phyloP scores from a whole-genome alignment of 257 asterid genomes.

The Scutellaria barbata region DNA sequence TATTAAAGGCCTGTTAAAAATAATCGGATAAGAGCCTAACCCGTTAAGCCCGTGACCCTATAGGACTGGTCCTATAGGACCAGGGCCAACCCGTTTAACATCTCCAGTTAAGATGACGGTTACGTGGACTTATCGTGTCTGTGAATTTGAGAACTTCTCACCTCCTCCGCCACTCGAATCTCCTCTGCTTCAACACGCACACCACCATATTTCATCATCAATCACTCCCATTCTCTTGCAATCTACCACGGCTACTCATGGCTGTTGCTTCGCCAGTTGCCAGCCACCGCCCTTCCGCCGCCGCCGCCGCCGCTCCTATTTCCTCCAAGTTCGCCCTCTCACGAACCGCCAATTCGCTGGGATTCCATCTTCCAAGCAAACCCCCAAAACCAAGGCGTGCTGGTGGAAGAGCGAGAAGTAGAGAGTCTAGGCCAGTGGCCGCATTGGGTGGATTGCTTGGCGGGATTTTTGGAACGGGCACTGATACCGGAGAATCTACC shows the following conservation, averaged over 20 bases:
- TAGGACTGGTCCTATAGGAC: too few relatives aligned
- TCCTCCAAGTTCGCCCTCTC: constrained; percentile 38
- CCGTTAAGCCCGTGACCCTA: too few relatives aligned
- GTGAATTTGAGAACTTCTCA: too few relatives aligned
- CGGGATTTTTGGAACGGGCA: constrained; percentile 71
- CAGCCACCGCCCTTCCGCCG: constrained; percentile 37
- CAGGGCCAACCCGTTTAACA: too few relatives aligned
- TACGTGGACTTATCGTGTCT: too few relatives aligned
- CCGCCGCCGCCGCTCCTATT: constrained; percentile 32
- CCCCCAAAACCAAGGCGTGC: constrained; percentile 31
- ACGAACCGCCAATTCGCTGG: constrained; percentile 26
- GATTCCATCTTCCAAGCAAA: constrained; percentile 6
- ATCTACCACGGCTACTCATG: constrained; percentile 15
- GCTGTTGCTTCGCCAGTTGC: constrained; percentile 42
- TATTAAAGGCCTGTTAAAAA: too few relatives aligned
- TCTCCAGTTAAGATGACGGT: too few relatives aligned
- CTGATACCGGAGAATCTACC: constrained; percentile 84
- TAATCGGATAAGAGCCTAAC: too few relatives aligned
- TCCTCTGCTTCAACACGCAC: not conserved
- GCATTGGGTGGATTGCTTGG: constrained; percentile 89
- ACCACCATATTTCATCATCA: not conserved
- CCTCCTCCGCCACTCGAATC: too few relatives aligned
- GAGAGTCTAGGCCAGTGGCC: constrained; percentile 42
- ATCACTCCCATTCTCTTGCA: not conserved
- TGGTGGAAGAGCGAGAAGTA: constrained; percentile 30